phyloP scores from a whole-genome alignment of 106 monocot species.

The Narthecium ossifragum region DNA sequence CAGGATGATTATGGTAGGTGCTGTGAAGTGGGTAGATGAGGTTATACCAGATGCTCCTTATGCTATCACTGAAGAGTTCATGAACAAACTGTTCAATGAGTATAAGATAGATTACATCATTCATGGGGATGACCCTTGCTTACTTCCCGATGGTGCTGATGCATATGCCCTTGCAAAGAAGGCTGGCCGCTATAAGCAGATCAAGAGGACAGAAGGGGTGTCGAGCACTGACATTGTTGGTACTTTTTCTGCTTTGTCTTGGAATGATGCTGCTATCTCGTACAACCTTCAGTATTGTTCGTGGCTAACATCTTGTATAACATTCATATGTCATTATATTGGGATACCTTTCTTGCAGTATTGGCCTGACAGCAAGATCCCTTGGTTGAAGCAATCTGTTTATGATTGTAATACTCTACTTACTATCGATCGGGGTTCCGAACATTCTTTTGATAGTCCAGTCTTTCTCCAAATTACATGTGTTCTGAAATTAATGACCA shows the following conservation, averaged over 20 bases:
- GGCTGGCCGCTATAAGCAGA: constrained; percentile 72
- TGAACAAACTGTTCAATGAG: constrained; percentile 76
- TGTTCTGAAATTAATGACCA: too few species aligned
- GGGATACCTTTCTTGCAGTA: background rate
- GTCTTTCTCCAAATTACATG: too few species aligned
- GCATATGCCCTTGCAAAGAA: constrained; percentile 99
- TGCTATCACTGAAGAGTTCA: constrained; percentile 96
- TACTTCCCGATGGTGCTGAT: constrained; percentile 90
- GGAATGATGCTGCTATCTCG: background rate
- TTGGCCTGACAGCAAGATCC: too few species aligned
- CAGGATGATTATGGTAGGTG: constrained; percentile 94
- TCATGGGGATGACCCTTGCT: constrained; percentile 80
- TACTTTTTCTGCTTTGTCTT: constrained; percentile 20
- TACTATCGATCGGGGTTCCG: too few species aligned
- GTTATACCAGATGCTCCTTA: constrained; percentile 94
- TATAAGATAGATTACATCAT: constrained; percentile 79
- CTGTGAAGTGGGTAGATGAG: constrained; percentile 94
- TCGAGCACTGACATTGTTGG: constrained; percentile 95
- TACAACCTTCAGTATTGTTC: too few species aligned
- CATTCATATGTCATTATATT: background rate
- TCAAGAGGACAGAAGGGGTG: constrained; percentile 84
- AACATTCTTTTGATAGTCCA: too few species aligned
- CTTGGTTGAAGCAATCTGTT: too few species aligned
- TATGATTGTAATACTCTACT: too few species aligned
- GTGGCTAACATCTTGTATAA: background rate